Evolutionary conservation across 2,329 filamentous ascomycete species (phyloP), one percentile per base, ranked within the genome.

Genomic region (Incumbomyces delicatus): DNA sequence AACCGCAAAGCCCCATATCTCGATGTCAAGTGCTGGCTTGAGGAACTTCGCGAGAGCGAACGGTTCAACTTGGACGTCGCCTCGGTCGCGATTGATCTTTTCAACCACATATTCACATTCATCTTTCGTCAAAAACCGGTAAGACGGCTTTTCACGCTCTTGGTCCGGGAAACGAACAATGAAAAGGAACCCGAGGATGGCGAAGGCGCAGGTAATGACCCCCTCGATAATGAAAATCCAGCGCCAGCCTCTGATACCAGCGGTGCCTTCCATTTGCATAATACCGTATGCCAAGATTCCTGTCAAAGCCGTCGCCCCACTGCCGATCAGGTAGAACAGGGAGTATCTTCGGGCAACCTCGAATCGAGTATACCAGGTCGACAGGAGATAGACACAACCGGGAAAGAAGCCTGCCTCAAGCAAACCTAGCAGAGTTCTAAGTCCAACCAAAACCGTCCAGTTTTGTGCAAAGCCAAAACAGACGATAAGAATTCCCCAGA

Each of bases 381-480:
- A 51, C 34, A 87, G 72, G 10, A 87, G 67, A 57, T 85, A 87
- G 0, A 84, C 79, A 40, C 76, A 81, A 52, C 52, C 77, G 0
- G 81, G 81, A 62, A 85, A 87, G 63, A 81, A 85, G 0, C 82
- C 69, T 41, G 62, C 76, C 60, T 86, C 82, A 20, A 85, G 70
- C 2, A 81, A 52, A 41, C 82, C 83, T 13, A 84, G 69, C 1
- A 85, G 37, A 14, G 55, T 44, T 41, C 59, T 46, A 16, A 62
- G 47, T 14, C 32, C 52, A 37, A 57, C 48, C 52, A 61, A 50
- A 14, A 53, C 40, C 12, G 48, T 44, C 58, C 58, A 62, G n/a
- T 51, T 49, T 16, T 58, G 53, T 3, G 52, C 52, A 38, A 61
- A 58, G 13, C 58, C 60, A 35, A 59, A 56, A 37, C 57, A 50